These are phyloP conservation scores for Purpureocillium lavendulum DNA, from an alignment of 2,329 filamentous ascomycete genomes.

Conservation along the genomic window DNA sequence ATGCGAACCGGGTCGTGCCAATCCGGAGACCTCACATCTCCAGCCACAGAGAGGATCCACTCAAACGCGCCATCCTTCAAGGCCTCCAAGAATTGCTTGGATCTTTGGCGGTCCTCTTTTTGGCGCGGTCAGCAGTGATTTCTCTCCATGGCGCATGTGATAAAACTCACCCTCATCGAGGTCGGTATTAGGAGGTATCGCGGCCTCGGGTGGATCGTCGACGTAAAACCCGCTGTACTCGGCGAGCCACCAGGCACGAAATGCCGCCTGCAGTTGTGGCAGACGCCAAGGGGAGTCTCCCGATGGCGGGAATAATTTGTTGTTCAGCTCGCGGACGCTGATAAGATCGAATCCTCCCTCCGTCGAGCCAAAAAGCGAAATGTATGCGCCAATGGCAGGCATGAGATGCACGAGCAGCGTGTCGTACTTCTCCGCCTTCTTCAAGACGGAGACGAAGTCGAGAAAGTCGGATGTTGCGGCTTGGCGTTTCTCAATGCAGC, in stretches of 20 bases:
- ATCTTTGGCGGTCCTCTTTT: constrained; percentile 61
- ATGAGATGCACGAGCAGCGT: constrained; percentile 68
- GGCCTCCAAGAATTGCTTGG: constrained; percentile 65
- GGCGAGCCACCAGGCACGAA: constrained; percentile 79
- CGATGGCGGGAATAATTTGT: constrained; percentile 54
- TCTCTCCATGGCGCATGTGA: no score
- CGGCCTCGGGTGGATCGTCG: constrained; percentile 56
- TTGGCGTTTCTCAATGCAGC: constrained; percentile 68
- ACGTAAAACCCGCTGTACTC: constrained; percentile 89
- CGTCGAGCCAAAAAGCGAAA: constrained; percentile 69
- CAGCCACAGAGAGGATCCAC: constrained; percentile 77
- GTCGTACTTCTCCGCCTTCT: constrained; percentile 70
- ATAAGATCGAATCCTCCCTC: constrained; percentile 60
- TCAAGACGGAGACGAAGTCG: constrained; percentile 59
- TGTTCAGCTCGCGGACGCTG: constrained; percentile 63
- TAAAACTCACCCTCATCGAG: constrained; percentile 43
- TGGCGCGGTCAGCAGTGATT: constrained; percentile 10
- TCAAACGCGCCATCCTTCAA: constrained; percentile 88
- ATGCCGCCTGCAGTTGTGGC: constrained; percentile 68
- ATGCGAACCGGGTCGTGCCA: constrained; percentile 84
- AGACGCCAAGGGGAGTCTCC: constrained; percentile 66
- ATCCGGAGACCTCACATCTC: constrained; percentile 70
- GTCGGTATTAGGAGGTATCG: constrained; percentile 50
- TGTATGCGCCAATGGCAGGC: constrained; percentile 68
- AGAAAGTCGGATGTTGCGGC: constrained; percentile 66